Conservation (phyloP, 176 grass and related monocot genomes). For the Panicum miliaceum region DNA sequence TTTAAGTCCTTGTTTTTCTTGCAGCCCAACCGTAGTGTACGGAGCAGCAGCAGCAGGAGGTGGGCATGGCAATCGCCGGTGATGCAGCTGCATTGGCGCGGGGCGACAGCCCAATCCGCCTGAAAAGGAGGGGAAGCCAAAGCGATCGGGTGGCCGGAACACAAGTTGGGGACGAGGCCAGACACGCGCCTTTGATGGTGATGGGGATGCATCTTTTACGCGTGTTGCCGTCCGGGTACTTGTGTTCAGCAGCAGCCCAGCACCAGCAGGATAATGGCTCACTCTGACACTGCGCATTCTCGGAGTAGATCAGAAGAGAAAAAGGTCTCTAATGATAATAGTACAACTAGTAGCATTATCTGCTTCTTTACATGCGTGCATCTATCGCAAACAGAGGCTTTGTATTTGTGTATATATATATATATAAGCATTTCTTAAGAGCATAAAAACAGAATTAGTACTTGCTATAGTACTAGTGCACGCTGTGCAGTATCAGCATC, state of each 20-base stretch:
- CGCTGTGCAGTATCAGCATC: neutral
- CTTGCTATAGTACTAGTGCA: neutral
- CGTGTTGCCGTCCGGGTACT: neutral
- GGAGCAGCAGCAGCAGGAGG: neutral
- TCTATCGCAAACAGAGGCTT: no score
- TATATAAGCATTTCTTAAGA: neutral
- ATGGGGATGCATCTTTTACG: neutral
- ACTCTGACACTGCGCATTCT: conserved; percentile 5
- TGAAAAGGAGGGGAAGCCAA: conserved; percentile 1
- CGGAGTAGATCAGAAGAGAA: neutral
- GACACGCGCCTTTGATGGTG: conserved; percentile 7
- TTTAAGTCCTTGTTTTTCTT: no score
- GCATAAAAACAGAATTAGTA: neutral
- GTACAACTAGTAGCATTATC: neutral
- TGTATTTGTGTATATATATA: neutral
- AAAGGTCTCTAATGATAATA: neutral
- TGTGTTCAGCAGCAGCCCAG: neutral
- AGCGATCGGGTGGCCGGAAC: neutral
- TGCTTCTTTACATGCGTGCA: neutral
- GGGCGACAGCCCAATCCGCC: conserved; percentile 19
- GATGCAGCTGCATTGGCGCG: neutral
- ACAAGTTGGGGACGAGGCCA: neutral
- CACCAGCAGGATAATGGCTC: neutral
- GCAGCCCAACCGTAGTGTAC: neutral
- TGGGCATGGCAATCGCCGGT: neutral